phyloP scores from a whole-genome alignment of 2,329 filamentous ascomycete species.

The Sporothrix pseudoabietina region DNA sequence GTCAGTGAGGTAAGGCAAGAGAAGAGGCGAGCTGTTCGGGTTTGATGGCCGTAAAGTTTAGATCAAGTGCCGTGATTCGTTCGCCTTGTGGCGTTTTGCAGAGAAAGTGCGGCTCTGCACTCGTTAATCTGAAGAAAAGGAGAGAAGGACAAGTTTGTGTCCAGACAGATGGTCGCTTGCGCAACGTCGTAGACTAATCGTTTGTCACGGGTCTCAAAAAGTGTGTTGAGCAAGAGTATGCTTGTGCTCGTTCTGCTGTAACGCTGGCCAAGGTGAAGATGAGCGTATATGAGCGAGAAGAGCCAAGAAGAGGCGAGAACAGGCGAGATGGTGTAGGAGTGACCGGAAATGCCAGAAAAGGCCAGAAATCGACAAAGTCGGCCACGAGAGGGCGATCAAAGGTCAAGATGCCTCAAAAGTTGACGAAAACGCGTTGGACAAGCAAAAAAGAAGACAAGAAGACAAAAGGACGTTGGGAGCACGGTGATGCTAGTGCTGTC shows the following conservation, averaged over 20 bases:
- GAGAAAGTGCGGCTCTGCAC: slow-evolving; percentile 19
- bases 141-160: background rate
- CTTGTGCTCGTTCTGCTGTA: slow-evolving; percentile 12
- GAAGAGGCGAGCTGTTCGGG: background rate
- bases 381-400: background rate
- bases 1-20: background rate
- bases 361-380: background rate
- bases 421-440: background rate
- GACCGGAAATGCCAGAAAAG: background rate
- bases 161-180: slow-evolving; percentile 20
- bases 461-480: background rate
- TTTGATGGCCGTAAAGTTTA: background rate
- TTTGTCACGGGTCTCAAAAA: slow-evolving; percentile 8
- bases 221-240: slow-evolving; percentile 13
- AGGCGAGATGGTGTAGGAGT: background rate
- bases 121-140: background rate
- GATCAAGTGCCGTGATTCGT: slow-evolving; percentile 4
- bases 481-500: slow-evolving; percentile 19
- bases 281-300: background rate
- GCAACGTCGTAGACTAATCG: slow-evolving; percentile 18
- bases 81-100: background rate
- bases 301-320: background rate
- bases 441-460: background rate
- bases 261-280: slow-evolving; percentile 15
- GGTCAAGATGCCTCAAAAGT: background rate